These are phyloP conservation scores for Gossypium anomalum DNA, from an alignment of 345 rosid species.

Conservation along the genomic window DNA sequence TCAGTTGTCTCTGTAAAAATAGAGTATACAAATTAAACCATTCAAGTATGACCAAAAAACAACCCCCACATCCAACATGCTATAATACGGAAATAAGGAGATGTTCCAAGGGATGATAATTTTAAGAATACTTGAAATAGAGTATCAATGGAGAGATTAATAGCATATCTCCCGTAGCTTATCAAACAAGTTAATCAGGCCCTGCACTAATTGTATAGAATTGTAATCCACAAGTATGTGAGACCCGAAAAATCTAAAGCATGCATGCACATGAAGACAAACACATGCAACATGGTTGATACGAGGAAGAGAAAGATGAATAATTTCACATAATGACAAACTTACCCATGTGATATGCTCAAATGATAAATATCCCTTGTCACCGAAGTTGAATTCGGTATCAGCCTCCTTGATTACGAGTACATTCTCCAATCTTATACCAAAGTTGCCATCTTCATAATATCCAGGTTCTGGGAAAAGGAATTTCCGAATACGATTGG, in stretches of 20 bases:
- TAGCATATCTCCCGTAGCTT: not conserved
- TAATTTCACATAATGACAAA: not conserved
- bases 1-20: not conserved
- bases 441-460: constrained; percentile 92
- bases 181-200: not conserved
- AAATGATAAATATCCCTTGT: constrained; percentile 78
- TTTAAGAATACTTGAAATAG: not conserved
- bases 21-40: not conserved
- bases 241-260: not conserved
- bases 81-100: not conserved
- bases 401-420: constrained; percentile 65
- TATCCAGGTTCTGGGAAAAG: constrained; percentile 76
- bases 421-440: constrained; percentile 94
- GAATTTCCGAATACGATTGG: not conserved
- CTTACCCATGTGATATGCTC: constrained; percentile 99
- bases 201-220: not conserved
- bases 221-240: not conserved
- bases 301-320: constrained; percentile 1
- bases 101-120: not conserved
- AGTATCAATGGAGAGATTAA: not conserved
- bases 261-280: not conserved
- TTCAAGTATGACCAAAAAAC: not conserved
- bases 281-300: not conserved
- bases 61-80: not conserved
- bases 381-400: constrained; percentile 83